These are phyloP conservation scores for Rubus idaeus DNA, from an alignment of 306 rosid species.

Conservation along the genomic window DNA sequence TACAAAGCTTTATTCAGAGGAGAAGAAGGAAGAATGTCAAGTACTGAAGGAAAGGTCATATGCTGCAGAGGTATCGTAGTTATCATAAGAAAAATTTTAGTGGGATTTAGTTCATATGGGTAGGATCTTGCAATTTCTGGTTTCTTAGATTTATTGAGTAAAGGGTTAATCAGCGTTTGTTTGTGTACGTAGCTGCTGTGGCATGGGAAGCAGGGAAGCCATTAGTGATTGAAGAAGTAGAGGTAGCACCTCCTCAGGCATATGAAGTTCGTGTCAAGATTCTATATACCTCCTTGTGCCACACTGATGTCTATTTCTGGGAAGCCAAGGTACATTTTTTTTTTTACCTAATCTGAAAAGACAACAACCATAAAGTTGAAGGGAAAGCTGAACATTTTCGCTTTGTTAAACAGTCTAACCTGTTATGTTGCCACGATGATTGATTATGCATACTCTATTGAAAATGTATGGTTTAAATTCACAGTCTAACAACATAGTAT, in stretches of 20 bases:
- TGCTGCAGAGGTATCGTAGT: slow-evolving; percentile 29
- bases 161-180: neutral
- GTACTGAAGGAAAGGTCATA: slow-evolving; percentile 35
- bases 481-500: too few relatives aligned
- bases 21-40: slow-evolving; percentile 19
- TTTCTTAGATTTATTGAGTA: neutral
- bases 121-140: neutral
- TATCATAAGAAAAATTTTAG: neutral
- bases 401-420: too few relatives aligned
- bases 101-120: neutral
- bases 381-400: too few relatives aligned
- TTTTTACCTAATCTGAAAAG: neutral
- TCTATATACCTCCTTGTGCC: slow-evolving; percentile 35
- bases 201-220: slow-evolving; percentile 46
- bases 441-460: too few relatives aligned
- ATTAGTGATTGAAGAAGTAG: slow-evolving; percentile 37
- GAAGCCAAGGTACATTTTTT: slow-evolving; percentile 32
- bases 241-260: slow-evolving; percentile 39
- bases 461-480: too few relatives aligned
- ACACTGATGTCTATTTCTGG: slow-evolving; percentile 39
- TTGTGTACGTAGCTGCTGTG: slow-evolving; percentile 28
- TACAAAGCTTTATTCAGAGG: neutral
- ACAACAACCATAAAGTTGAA: too few relatives aligned
- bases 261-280: slow-evolving; percentile 39
- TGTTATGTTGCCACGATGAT: too few relatives aligned